Evolutionary conservation across 2,329 filamentous ascomycete species (phyloP), one percentile per base, ranked within the genome.

Genomic region (Xylariaceae sp.): DNA sequence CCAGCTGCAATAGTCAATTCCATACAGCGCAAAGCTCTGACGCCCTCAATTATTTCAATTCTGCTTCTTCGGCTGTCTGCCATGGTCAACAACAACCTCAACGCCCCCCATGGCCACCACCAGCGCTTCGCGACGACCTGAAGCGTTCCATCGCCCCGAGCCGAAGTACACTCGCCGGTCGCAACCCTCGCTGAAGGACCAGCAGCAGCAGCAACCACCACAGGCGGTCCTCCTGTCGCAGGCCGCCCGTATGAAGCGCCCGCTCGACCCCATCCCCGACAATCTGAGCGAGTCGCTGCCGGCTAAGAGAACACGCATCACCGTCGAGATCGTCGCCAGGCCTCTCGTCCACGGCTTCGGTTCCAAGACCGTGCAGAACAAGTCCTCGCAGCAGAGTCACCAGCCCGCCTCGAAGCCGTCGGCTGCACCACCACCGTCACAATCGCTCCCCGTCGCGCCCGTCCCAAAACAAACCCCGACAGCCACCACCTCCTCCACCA

Each of bases 241-340:
- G 53, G 54, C 65, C 50, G 71, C 69, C 60, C 73, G 73, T 60
- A 74, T 70, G 63, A 82, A 82, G 69, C 74, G 79, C 57, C 69
- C 68, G 45, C 72, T 78, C 60, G 76, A 80, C 46, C 55, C 68
- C 47, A 63, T 70, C 50, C 13, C 34, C 34, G 73, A 76, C 45
- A 69, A 69, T 63, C 75, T 80, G 50, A 69, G 73, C 61, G 75
- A 78, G 56, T 65, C 69, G 45, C 61, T 73, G 42, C 71, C 73
- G 50, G 63, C 70, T 49, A 84, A 83, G 69, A 77, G 72, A 66
- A 67, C 75, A 48, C 72, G 75, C 54, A 77, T 83, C 59, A 70
- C 77, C 19, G 77, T 82, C 58, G 79, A 83, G 60, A 79, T 83
- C 44, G 66, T 76, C 6, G 56, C 72, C 5, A 63, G 67, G 54